Evolutionary conservation across 108 stramenopile genomes (phyloP).

Genomic region (Nitzschia sp.): DNA sequence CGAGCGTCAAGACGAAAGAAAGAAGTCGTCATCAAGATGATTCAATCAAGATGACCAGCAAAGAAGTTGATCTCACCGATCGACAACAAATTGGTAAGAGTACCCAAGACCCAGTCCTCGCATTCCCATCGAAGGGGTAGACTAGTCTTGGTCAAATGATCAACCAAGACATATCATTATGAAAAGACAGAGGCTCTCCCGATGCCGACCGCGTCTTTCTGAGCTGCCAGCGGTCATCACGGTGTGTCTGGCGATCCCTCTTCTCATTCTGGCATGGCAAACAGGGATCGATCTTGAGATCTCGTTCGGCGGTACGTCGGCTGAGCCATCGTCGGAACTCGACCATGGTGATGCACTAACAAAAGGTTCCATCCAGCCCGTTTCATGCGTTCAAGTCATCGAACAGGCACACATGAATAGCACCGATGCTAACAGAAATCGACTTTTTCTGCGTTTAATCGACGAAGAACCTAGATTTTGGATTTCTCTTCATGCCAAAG

Average conservation of each 20-base stretch:
- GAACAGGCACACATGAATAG: neutral
- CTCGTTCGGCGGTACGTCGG: neutral
- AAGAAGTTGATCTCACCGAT: too few species aligned
- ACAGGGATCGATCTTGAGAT: neutral
- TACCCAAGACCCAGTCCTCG: too few species aligned
- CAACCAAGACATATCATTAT: too few species aligned
- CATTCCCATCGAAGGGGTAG: too few species aligned
- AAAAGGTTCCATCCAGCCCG: neutral
- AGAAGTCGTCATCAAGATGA: too few species aligned
- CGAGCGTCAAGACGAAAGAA: too few species aligned
- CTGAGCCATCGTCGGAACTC: neutral
- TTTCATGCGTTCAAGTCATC: neutral
- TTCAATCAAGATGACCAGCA: too few species aligned
- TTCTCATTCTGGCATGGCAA: neutral
- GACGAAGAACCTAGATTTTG: neutral
- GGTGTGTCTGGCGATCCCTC: neutral
- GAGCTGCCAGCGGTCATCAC: neutral
- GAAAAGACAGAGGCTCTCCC: neutral
- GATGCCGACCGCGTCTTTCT: neutral
- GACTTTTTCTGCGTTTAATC: conserved; percentile 5
- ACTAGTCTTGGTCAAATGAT: too few species aligned
- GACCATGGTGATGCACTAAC: neutral
- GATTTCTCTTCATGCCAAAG: conserved; percentile 13
- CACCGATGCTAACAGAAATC: neutral
- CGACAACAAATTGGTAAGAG: too few species aligned